Evolutionary conservation across 2,329 filamentous ascomycete species (phyloP).

Genomic region (Epichloe coenophiala): DNA sequence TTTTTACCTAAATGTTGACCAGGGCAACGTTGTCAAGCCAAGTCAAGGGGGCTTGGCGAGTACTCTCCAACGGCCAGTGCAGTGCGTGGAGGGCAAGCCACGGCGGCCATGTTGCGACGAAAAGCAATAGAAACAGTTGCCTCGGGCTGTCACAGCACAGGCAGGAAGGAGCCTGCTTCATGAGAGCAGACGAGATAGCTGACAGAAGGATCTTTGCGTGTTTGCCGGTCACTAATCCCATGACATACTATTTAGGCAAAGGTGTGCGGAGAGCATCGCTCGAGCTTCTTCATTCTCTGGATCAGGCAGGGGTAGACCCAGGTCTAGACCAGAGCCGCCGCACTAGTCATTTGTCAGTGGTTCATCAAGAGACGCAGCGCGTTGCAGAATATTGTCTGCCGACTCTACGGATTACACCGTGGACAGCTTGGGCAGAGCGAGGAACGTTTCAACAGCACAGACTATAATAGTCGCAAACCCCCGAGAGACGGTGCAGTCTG

Average conservation of each 20-base stretch:
- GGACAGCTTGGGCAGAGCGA: background rate
- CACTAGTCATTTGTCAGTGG: background rate
- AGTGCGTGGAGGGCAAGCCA: too few species aligned
- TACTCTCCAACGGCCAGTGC: background rate
- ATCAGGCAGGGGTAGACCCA: background rate
- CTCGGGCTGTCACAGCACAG: background rate
- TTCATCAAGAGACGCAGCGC: background rate
- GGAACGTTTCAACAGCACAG: too few species aligned
- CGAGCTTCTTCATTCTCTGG: too few species aligned
- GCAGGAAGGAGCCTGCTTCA: background rate
- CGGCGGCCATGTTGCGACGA: too few species aligned
- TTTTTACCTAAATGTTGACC: background rate
- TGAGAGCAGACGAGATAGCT: background rate
- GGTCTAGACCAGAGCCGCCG: background rate
- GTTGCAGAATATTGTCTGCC: background rate
- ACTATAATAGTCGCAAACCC: too few species aligned
- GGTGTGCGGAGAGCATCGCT: background rate
- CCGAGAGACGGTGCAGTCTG: too few species aligned
- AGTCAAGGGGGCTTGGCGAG: background rate
- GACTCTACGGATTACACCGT: background rate
- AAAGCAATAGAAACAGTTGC: too few species aligned
- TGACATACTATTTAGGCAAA: background rate
- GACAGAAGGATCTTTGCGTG: background rate
- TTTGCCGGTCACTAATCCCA: too few species aligned
- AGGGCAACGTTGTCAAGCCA: background rate